These are phyloP conservation scores for Sonneratia caseolaris DNA, from an alignment of 345 rosid species.

Conservation along the genomic window DNA sequence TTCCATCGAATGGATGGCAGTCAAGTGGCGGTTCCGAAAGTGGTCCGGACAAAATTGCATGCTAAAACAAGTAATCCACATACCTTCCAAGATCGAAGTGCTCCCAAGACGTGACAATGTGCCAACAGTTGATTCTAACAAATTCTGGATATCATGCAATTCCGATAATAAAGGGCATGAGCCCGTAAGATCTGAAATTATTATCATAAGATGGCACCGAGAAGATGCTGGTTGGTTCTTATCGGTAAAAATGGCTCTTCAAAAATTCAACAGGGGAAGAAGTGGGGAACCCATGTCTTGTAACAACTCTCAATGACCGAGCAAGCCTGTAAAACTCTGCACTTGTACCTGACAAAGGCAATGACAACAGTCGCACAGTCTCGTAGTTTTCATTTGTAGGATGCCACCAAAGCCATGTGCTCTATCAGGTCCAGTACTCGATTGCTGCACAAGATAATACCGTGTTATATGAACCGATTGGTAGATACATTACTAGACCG, in stretches of 20 bases:
- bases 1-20: too few species aligned
- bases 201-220: background rate
- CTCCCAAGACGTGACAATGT: too few species aligned
- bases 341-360: background rate
- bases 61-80: too few species aligned
- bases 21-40: too few species aligned
- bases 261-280: background rate
- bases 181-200: background rate
- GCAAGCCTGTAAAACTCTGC: background rate
- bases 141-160: background rate
- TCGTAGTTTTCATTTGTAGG: conserved; percentile 22
- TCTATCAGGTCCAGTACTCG: conserved; percentile 93
- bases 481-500: background rate
- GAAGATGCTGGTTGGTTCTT: background rate
- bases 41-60: too few species aligned
- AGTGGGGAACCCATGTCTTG: background rate
- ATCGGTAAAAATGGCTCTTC: background rate
- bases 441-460: conserved; percentile 40
- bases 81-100: too few species aligned
- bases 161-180: background rate
- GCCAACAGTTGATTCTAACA: background rate
- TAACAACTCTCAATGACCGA: background rate
- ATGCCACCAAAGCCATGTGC: conserved; percentile 89
- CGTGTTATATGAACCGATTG: background rate
- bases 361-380: background rate